phyloP scores from a whole-genome alignment of 202 grass and related monocot species.

The Cymbopogon flexuosus region DNA sequence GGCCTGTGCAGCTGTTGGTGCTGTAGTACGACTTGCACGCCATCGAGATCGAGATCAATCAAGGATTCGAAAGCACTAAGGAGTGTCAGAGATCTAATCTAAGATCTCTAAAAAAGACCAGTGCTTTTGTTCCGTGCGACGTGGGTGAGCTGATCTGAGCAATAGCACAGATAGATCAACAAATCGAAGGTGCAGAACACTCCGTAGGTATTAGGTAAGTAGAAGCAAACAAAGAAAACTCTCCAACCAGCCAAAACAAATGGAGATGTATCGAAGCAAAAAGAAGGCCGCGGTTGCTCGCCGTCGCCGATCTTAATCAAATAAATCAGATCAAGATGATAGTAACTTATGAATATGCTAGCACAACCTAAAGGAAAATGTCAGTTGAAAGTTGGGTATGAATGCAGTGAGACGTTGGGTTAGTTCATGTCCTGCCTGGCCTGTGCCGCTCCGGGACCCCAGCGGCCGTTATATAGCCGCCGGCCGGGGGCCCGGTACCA shows the following conservation, averaged over 20 bases:
- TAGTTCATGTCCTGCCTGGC: neutral
- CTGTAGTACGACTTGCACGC: neutral
- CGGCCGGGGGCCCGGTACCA: neutral
- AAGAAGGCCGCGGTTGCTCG: neutral
- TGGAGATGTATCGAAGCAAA: neutral
- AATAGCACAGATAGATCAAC: neutral
- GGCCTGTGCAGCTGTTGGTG: neutral
- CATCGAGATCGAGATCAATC: constrained; percentile 6
- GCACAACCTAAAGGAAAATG: neutral
- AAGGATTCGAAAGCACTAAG: constrained; percentile 10
- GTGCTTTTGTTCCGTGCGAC: neutral
- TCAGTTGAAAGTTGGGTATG: neutral
- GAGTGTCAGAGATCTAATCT: too few relatives aligned
- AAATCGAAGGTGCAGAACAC: neutral
- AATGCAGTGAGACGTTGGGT: neutral
- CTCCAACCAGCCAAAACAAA: constrained; percentile 1
- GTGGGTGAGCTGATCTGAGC: neutral
- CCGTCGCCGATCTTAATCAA: constrained; percentile 37
- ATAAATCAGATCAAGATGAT: constrained; percentile 34
- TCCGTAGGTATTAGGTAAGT: neutral
- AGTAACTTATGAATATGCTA: neutral
- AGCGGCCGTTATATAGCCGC: neutral
- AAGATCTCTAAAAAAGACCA: neutral
- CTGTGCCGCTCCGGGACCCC: neutral
- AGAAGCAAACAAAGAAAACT: neutral